phyloP scores from a whole-genome alignment of 2,329 filamentous ascomycete species.

The Colletotrichum echinochloae region DNA sequence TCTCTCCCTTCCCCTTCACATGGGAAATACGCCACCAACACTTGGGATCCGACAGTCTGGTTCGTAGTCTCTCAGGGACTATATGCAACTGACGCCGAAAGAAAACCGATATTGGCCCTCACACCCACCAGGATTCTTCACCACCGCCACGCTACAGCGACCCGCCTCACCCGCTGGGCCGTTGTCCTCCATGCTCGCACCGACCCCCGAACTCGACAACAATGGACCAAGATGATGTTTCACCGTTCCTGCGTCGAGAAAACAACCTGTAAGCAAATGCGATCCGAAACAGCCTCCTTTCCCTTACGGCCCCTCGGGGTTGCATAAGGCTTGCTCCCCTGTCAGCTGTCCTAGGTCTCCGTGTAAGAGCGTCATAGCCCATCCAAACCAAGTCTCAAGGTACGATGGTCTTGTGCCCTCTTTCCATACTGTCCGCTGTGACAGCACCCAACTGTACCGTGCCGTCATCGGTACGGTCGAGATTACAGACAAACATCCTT shows the following conservation, averaged over 20 bases:
- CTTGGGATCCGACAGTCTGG: conserved; percentile 25
- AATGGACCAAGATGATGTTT: not conserved
- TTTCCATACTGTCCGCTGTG: not conserved
- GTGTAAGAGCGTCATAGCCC: not conserved
- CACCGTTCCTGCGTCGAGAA: conserved; percentile 29
- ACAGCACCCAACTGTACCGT: not conserved
- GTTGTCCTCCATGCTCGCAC: not conserved
- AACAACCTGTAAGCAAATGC: conserved; percentile 10
- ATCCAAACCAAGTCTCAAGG: not conserved
- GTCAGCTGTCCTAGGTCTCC: not conserved
- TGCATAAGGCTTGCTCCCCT: not conserved
- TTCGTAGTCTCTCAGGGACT: conserved; percentile 1
- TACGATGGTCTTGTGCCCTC: not conserved
- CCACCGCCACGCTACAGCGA: conserved; percentile 19
- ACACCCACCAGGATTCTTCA: conserved; percentile 25
- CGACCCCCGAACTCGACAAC: conserved; percentile 8
- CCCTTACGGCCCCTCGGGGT: not conserved
- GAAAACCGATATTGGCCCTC: not conserved
- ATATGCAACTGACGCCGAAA: conserved; percentile 1
- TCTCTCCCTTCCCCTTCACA: conserved; percentile 1
- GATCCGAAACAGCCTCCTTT: not conserved
- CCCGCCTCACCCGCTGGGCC: not conserved
- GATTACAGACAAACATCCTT: not conserved
- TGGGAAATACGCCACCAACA: conserved; percentile 7
- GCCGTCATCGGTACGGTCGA: not conserved